Evolutionary conservation across 1,284 basidiomycete genomes (phyloP).

Genomic region (Vanrija humicola): DNA sequence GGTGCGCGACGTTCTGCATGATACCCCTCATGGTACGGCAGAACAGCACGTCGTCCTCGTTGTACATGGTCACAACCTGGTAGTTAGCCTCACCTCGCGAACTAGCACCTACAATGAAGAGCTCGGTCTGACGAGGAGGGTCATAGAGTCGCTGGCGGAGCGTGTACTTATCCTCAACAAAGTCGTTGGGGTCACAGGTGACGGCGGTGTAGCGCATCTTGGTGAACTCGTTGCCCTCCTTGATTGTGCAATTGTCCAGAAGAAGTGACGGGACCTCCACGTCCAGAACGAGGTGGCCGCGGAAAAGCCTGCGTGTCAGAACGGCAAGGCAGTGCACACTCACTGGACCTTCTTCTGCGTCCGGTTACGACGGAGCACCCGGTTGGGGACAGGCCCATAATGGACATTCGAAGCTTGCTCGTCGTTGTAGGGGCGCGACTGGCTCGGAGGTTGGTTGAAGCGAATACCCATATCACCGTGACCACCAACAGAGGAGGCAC

Average conservation of each 20-base stretch:
- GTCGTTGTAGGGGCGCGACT: constrained; percentile 21
- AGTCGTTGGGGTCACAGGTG: constrained; percentile 90
- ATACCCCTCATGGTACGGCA: constrained; percentile 87
- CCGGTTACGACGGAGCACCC: constrained; percentile 79
- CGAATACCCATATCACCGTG: background rate
- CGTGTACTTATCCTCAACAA: constrained; percentile 72
- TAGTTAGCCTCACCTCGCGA: background rate
- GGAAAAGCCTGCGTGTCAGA: constrained; percentile 60
- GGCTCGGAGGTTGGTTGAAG: constrained; percentile 9
- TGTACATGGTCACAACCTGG: constrained; percentile 70
- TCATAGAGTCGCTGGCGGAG: constrained; percentile 76
- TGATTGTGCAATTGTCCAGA: constrained; percentile 68
- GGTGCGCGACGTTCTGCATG: constrained; percentile 65
- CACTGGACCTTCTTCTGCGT: constrained; percentile 82
- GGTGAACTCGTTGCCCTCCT: constrained; percentile 82
- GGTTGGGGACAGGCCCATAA: constrained; percentile 80
- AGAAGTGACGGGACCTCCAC: constrained; percentile 79
- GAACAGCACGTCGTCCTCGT: constrained; percentile 71
- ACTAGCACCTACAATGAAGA: constrained; percentile 59
- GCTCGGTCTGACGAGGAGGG: constrained; percentile 67
- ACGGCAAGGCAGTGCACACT: constrained; percentile 34
- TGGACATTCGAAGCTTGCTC: constrained; percentile 47
- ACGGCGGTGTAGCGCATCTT: constrained; percentile 91
- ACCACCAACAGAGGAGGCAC: background rate
- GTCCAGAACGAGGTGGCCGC: constrained; percentile 86